Evolutionary conservation across 805 yeast species (phyloP), one percentile per base, ranked within the genome.

Genomic region (Yarrowia yakushimensis): DNA sequence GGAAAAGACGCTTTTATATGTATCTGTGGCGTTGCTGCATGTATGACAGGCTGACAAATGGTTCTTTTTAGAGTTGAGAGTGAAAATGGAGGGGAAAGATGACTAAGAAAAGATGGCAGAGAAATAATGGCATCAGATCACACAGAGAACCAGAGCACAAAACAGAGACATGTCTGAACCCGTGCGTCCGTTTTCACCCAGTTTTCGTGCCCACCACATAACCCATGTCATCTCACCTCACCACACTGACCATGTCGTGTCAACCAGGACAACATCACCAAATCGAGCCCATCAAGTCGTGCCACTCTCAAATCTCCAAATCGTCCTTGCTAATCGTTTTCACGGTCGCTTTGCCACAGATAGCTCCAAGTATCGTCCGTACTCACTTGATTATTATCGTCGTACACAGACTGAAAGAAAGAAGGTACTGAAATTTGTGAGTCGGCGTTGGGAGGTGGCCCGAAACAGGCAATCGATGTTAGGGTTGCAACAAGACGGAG

Each of bases 391-490:
- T 34, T 52, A 25, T 34, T 52, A 25, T 52, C 43, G 59, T 52
- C 59, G 59, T 36, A 34, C 59, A 36, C 59, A 23, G 55, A 30
- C 55, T 52, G 59, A 52, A 52, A 52, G 59, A 52, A 52, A 52
- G 59, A 52, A 52, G 59, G 59, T 52, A 48, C 43, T 52, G 59
- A 52, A 52, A 52, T 52, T 52, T 52, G 59, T 52, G 59, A 52
- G 59, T 52, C 55, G 42, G 43, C 42, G 59, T 52, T 52, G 59
- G 59, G 59, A 52, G 59, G 33, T 17, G 33, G 42, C 17, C 59
- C 59, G 33, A 52, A 52, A 34, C 23, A 22, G 59, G 43, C 10
- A 52, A 23, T 11, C 13, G 25, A 36, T 17, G 43, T 52, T 52
- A 52, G 59, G 59, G 59, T 25, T 36, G 59, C n/a, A 3, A 25